These are phyloP conservation scores for Rhododendron henanense DNA, from an alignment of 148 eudicot species.

Conservation along the genomic window DNA sequence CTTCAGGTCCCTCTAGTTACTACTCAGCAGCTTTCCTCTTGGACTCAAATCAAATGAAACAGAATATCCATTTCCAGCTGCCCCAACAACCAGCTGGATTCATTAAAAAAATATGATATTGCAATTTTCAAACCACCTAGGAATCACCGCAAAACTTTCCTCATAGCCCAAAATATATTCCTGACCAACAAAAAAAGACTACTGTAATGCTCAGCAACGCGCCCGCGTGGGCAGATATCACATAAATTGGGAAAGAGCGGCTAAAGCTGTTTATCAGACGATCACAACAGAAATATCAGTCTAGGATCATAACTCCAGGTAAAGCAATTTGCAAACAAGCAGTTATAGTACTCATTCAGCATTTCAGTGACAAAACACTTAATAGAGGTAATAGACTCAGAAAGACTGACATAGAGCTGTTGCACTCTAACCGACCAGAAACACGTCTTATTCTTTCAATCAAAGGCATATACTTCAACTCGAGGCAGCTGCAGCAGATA, in stretches of 20 bases:
- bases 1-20: not conserved
- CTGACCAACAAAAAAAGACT: not conserved
- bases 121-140: not conserved
- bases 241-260: not conserved
- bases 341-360: not conserved
- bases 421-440: not conserved
- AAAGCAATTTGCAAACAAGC: not conserved
- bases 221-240: too few species aligned
- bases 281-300: not conserved
- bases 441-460: slow-evolving; percentile 10
- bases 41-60: not conserved
- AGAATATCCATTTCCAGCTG: not conserved
- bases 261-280: not conserved
- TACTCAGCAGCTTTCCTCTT: not conserved
- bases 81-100: not conserved
- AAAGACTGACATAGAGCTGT: not conserved
- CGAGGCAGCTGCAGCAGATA: slow-evolving; percentile 20
- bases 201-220: not conserved
- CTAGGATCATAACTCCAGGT: not conserved
- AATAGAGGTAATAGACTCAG: not conserved
- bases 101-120: not conserved
- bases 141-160: not conserved
- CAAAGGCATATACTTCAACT: slow-evolving; percentile 2
- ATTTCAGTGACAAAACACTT: not conserved
- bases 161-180: not conserved